A percentile compares a stretch with the other conserved stretches of the same genome.
Evolutionary conservation across 192 early-diverging fungal genomes (phyloP).

Genomic region (Oehlia diaphana): DNA sequence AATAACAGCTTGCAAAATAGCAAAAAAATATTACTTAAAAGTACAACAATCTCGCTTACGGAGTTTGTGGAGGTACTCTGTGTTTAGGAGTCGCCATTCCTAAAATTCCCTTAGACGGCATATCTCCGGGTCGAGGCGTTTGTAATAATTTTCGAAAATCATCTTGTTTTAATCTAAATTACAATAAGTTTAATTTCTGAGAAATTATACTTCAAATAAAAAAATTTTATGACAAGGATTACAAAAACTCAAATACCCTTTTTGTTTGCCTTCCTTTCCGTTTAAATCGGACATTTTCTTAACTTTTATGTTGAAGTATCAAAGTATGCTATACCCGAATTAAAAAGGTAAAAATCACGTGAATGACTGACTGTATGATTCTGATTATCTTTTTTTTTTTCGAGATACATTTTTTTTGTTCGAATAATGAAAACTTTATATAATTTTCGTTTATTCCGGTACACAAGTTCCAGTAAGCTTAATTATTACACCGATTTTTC

Average conservation of each 20-base stretch:
- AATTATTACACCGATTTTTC: too few relatives aligned
- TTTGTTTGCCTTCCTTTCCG: constrained; percentile 1
- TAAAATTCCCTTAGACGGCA: constrained; percentile 34
- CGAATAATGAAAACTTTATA: too few relatives aligned
- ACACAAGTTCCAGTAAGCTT: too few relatives aligned
- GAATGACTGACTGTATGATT: too few relatives aligned
- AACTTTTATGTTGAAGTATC: too few relatives aligned
- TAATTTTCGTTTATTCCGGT: too few relatives aligned
- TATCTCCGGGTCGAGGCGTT: constrained; percentile 60
- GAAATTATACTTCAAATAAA: neutral
- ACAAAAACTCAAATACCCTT: neutral
- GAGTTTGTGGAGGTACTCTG: constrained; percentile 32
- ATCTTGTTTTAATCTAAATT: constrained; percentile 65
- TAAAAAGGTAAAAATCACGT: too few relatives aligned
- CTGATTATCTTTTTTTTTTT: too few relatives aligned
- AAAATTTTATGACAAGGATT: neutral
- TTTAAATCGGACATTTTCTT: constrained; percentile 2
- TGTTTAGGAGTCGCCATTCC: constrained; percentile 31
- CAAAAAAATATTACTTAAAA: neutral
- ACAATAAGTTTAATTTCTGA: neutral
- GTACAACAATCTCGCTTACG: constrained; percentile 35
- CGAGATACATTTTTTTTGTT: too few relatives aligned
- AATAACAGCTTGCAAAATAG: neutral
- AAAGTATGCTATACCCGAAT: too few relatives aligned
- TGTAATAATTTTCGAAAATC: constrained; percentile 77